Evolutionary conservation across 208 protist species (phyloP), one percentile per base, ranked within the genome.

Genomic region (Angomonas ambiguus): DNA sequence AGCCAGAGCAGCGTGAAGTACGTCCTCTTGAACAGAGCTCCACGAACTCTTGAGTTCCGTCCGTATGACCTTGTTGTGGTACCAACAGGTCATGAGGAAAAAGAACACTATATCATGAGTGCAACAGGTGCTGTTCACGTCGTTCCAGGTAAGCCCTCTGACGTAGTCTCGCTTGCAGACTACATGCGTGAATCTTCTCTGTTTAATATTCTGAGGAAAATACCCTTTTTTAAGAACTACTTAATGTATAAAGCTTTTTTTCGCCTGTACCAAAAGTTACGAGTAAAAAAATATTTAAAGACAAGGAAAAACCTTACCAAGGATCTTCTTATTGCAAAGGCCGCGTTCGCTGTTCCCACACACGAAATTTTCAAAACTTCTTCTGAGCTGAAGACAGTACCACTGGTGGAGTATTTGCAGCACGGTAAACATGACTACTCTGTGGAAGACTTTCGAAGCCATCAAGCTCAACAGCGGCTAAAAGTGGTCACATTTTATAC

Each of bases 21-120:
- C 65, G 86, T 98, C 20, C 91, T 97, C 28, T 75, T 97, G 30
- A 97, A 97, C 34, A 80, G 77, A 20, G 82, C 79, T 0, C 77
- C 80, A 24, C 80, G 80, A 27, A 69, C 71, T 0, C 65, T 97
- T 3, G 81, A 94, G 42, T 98, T 97, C 58, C 81, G 91, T 34
- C 96, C 96, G 2, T 98, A 98, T 71, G 90, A 97, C 58, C 76
- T 97, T 35, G 67, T 79, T 51, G 94, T 98, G 11, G 88, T 92
- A 31, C 63, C 80, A 4, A 72, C 84, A 67, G 90, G 75, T 20
- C 55, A 77, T 10, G 77, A 92, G 60, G 77, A 96, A 20, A 70
- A 76, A 0, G 93, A 98, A 67, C 91, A 98, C 65, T 98, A 97
- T 65, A 92, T 96, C 57, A 92, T 98, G 76, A 97, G 91, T 41